Conservation (phyloP, 805 yeast genomes). For the Cyberlindnera misumaiensis region DNA sequence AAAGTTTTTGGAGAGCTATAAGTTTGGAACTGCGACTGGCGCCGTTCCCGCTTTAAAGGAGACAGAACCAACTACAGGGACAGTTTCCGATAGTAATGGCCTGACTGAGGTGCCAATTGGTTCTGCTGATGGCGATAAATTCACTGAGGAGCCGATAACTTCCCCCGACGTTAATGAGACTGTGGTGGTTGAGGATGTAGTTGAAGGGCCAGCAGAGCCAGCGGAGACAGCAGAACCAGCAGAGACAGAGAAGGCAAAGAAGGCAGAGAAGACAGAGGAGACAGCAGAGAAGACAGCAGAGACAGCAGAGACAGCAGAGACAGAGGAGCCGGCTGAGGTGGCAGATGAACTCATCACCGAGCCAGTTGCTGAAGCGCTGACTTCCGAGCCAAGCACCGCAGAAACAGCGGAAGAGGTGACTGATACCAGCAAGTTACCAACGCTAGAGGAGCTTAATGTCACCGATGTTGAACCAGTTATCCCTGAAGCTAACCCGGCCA, state of each 20-base stretch:
- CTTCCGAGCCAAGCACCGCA: conserved; percentile 9
- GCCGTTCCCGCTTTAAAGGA: not conserved
- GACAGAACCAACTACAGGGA: not conserved
- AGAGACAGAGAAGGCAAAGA: conserved; percentile 1
- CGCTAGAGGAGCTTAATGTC: not conserved
- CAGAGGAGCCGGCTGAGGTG: not conserved
- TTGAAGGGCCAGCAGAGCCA: not conserved
- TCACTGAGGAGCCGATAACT: conserved; percentile 4
- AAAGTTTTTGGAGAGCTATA: conserved; percentile 36
- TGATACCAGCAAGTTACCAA: not conserved
- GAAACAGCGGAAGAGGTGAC: not conserved
- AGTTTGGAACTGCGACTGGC: conserved; percentile 22
- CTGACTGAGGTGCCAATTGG: no score
- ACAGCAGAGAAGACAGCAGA: conserved; percentile 12
- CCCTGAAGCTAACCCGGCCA: not conserved
- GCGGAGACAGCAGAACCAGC: conserved; percentile 5
- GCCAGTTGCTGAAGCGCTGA: not conserved
- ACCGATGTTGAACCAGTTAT: no score
- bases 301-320: conserved; percentile 5
- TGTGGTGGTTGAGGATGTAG: not conserved
- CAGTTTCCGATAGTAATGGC: conserved; percentile 1
- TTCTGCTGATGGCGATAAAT: no score
- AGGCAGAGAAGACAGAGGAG: conserved; percentile 10
- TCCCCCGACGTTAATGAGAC: conserved; percentile 11
- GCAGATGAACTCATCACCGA: not conserved